Conservation (phyloP, 768 basidiomycete species). For the Russula brevipes region DNA sequence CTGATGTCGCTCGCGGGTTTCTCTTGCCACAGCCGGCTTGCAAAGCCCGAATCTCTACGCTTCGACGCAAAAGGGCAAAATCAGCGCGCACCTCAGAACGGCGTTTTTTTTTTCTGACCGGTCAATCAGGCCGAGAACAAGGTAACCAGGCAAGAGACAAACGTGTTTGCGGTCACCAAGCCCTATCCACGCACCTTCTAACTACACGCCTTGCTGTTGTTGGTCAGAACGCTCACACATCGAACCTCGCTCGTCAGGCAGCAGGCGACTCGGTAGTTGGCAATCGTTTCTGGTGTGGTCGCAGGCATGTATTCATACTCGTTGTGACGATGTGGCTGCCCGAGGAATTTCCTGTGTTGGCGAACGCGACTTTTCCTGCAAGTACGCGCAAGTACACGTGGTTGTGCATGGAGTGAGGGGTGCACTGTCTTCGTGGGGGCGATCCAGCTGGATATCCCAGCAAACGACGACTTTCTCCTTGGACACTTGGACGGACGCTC, state of each 20-base stretch:
- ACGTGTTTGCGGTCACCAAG: slow-evolving; percentile 91
- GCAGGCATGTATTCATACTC: slow-evolving; percentile 58
- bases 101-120: slow-evolving; percentile 65
- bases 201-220: slow-evolving; percentile 67
- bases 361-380: slow-evolving; percentile 97
- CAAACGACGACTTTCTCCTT: slow-evolving; percentile 80
- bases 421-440: slow-evolving; percentile 90
- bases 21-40: slow-evolving; percentile 89
- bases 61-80: slow-evolving; percentile 92
- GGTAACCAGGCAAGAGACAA: slow-evolving; percentile 40
- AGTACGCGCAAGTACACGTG: slow-evolving; percentile 74
- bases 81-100: slow-evolving; percentile 89
- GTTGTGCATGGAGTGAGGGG: slow-evolving; percentile 92
- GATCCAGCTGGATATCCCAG: slow-evolving; percentile 91
- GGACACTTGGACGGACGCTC: slow-evolving; percentile 63
- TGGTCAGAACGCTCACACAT: slow-evolving; percentile 88
- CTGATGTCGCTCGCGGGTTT: slow-evolving; percentile 92
- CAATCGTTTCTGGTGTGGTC: slow-evolving; percentile 71
- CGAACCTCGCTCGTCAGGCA: slow-evolving; percentile 89
- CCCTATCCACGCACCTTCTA: slow-evolving; percentile 90
- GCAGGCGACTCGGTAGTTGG: slow-evolving; percentile 87
- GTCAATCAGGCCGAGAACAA: slow-evolving; percentile 93
- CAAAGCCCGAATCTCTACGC: slow-evolving; percentile 91
- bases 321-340: slow-evolving; percentile 97
- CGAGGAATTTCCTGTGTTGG: slow-evolving; percentile 95